Percentiles rank a stretch among this genome's conserved stretches.
These are phyloP conservation scores for Castanea crenata DNA, from an alignment of 306 rosid species.

Conservation along the genomic window DNA sequence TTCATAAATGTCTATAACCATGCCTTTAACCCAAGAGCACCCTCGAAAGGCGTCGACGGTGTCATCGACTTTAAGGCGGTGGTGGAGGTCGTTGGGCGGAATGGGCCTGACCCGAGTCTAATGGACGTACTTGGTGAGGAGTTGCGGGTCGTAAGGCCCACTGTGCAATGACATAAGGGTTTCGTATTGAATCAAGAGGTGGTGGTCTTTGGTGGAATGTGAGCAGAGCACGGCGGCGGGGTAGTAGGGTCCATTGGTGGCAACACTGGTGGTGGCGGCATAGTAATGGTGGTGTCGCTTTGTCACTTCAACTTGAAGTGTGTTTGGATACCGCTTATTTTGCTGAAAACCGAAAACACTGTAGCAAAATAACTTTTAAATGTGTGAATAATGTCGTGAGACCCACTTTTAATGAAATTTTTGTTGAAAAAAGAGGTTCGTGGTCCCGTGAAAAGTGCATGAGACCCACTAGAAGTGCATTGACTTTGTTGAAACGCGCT, in stretches of 20 bases:
- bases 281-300: background rate
- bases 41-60: slow-evolving; percentile 24
- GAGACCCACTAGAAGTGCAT: too few species aligned
- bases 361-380: too few species aligned
- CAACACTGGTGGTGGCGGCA: too few species aligned
- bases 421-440: too few species aligned
- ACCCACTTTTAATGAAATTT: too few species aligned
- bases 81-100: slow-evolving; percentile 10
- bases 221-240: slow-evolving; percentile 28
- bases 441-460: too few species aligned
- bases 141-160: background rate
- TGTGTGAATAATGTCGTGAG: too few species aligned
- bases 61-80: slow-evolving; percentile 26
- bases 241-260: background rate
- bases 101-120: slow-evolving; percentile 26
- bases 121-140: background rate
- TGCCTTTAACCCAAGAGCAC: slow-evolving; percentile 25
- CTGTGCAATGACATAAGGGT: background rate
- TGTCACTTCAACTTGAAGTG: slow-evolving; percentile 18
- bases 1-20: slow-evolving; percentile 20
- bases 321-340: too few species aligned
- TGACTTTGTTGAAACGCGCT: too few species aligned
- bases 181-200: slow-evolving; percentile 32
- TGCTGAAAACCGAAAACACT: too few species aligned
- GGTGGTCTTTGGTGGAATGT: background rate